phyloP scores from a whole-genome alignment of 768 basidiomycete species.

The Russula lepida region DNA sequence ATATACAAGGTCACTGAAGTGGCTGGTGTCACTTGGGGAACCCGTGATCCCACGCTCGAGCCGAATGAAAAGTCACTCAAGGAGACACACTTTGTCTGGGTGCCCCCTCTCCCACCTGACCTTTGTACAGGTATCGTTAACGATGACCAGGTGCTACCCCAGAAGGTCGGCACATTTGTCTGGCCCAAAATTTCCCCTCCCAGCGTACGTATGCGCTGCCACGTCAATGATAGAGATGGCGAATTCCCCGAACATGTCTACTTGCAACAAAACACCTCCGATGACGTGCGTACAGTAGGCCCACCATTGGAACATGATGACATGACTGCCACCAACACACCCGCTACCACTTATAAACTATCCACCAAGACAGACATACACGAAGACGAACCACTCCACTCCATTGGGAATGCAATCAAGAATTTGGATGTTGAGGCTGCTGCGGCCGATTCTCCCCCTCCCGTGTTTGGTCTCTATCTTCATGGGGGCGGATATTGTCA shows the following conservation, averaged over 20 bases:
- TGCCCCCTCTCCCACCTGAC: conserved; percentile 33
- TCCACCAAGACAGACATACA: not conserved
- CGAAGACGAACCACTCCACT: conserved; percentile 8
- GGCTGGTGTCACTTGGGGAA: conserved; percentile 48
- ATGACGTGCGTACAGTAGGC: not conserved
- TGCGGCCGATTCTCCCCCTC: conserved; percentile 25
- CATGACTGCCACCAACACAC: not conserved
- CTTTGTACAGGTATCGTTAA: conserved; percentile 37
- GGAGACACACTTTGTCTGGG: conserved; percentile 45
- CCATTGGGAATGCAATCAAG: not conserved
- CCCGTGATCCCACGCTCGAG: conserved; percentile 36
- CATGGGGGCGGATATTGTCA: conserved; percentile 52
- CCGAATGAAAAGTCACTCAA: conserved; percentile 30
- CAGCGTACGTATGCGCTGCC: conserved; percentile 8
- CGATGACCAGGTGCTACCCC: conserved; percentile 34
- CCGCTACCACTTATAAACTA: not conserved
- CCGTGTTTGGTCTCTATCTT: conserved; percentile 40
- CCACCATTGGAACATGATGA: not conserved
- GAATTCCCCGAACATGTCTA: not conserved
- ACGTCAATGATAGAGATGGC: not conserved
- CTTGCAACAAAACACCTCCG: not conserved
- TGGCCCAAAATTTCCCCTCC: conserved; percentile 35
- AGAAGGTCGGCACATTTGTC: conserved; percentile 38
- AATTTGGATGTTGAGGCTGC: conserved; percentile 25
- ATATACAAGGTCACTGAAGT: conserved; percentile 48